Percentiles rank a stretch among this genome's conserved stretches.
phyloP scores from a whole-genome alignment of 2,329 filamentous ascomycete genomes.

The Aspergillus novoparasiticus region DNA sequence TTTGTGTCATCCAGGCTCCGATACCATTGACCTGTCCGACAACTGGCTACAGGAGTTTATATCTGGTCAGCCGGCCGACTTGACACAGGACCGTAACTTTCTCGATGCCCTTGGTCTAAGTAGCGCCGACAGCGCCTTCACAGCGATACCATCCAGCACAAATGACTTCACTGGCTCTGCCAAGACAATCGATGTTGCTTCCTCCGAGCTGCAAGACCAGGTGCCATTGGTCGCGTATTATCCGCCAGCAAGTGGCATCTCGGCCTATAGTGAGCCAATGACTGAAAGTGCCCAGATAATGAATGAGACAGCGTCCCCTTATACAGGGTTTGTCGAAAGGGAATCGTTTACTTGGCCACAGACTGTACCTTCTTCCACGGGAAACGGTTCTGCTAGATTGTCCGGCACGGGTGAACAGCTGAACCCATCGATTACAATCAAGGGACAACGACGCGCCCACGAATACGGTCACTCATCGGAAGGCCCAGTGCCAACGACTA shows the following conservation, averaged over 20 bases:
- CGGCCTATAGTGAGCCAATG: neutral
- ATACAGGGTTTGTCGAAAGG: slow-evolving; percentile 10
- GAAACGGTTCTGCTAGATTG: neutral
- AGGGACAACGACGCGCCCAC: slow-evolving; percentile 1
- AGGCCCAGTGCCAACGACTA: neutral
- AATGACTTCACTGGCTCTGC: slow-evolving; percentile 6
- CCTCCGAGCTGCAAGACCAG: slow-evolving; percentile 5
- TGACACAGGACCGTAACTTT: slow-evolving; percentile 13
- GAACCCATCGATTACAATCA: slow-evolving; percentile 2
- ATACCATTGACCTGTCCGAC: slow-evolving; percentile 27
- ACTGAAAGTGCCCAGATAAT: neutral
- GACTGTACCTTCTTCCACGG: slow-evolving; percentile 5
- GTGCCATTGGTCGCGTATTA: neutral
- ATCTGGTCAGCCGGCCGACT: slow-evolving; percentile 19
- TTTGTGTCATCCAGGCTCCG: slow-evolving; percentile 13
- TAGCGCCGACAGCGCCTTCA: slow-evolving; percentile 3
- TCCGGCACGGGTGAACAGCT: neutral
- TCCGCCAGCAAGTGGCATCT: neutral
- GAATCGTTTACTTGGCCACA: slow-evolving; percentile 14
- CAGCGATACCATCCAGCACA: neutral
- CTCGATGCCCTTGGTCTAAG: slow-evolving; percentile 14
- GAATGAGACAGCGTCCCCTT: neutral
- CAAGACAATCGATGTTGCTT: neutral
- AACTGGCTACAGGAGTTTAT: slow-evolving; percentile 35
- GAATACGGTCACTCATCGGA: slow-evolving; percentile 10